A percentile compares a stretch with the other conserved stretches of the same genome.
Evolutionary conservation across 2,329 filamentous ascomycete species (phyloP).

Genomic region (Botryotinia narcissicola): DNA sequence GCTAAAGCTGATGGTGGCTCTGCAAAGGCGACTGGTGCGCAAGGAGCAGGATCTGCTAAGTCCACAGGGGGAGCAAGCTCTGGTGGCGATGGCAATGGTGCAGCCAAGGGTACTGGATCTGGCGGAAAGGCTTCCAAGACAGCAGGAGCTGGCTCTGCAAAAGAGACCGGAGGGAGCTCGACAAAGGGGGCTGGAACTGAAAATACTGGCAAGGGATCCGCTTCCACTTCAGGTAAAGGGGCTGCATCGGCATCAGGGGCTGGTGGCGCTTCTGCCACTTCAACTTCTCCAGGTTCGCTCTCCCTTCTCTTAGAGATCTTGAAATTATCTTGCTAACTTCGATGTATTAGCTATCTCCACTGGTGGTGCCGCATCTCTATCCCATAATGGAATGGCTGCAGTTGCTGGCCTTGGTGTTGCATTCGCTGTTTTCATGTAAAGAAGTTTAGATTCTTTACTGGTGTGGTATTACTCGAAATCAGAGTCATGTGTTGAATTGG

Average conservation of each 20-base stretch:
- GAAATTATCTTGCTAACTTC: neutral
- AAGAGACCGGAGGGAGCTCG: neutral
- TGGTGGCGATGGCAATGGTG: neutral
- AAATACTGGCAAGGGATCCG: neutral
- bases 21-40: neutral
- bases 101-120: neutral
- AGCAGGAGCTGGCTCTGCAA: conserved; percentile 3
- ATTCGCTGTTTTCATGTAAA: conserved; percentile 38
- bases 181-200: neutral
- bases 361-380: conserved; percentile 27
- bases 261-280: conserved; percentile 17
- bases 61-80: neutral
- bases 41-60: conserved; percentile 3
- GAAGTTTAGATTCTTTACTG: neutral
- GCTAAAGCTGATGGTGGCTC: neutral
- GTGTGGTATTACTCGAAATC: neutral
- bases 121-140: neutral
- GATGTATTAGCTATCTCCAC: conserved; percentile 19
- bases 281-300: conserved; percentile 12
- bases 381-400: conserved; percentile 33
- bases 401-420: conserved; percentile 35
- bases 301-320: neutral
- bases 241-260: conserved; percentile 1
- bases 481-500: neutral
- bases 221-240: neutral